A percentile compares a stretch with the other conserved stretches of the same genome.
phyloP scores from a whole-genome alignment of 768 basidiomycete genomes.

The Auriscalpium orientale region DNA sequence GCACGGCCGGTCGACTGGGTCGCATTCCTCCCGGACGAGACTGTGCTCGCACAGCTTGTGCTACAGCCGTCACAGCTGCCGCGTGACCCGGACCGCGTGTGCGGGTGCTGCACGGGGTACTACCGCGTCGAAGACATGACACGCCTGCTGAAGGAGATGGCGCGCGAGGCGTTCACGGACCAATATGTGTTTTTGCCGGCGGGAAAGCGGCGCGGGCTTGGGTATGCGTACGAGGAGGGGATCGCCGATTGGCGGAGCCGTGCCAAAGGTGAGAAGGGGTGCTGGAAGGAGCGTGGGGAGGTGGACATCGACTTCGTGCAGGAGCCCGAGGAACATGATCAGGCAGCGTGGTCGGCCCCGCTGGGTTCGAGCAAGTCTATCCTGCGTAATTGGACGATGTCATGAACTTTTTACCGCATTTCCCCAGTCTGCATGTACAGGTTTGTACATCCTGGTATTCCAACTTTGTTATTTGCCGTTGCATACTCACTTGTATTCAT shows the following conservation, averaged over 20 bases:
- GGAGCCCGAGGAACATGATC: neutral
- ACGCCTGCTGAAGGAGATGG: constrained; percentile 12
- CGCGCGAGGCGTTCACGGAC: neutral
- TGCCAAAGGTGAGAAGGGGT: neutral
- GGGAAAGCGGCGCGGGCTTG: neutral
- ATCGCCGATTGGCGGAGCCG: neutral
- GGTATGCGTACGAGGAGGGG: constrained; percentile 8
- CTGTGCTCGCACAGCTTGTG: constrained; percentile 3
- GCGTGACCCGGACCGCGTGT: constrained; percentile 6
- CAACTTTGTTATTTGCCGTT: too few relatives aligned
- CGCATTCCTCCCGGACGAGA: constrained; percentile 1
- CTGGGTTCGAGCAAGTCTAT: neutral
- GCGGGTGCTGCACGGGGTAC: constrained; percentile 15
- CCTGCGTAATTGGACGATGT: neutral
- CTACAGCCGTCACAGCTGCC: constrained; percentile 10
- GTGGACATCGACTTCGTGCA: neutral
- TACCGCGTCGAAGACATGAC: constrained; percentile 12
- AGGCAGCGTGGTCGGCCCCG: neutral
- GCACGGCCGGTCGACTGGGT: constrained; percentile 11
- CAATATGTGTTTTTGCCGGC: constrained; percentile 12
- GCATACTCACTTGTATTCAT: too few relatives aligned
- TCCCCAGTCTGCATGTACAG: too few relatives aligned
- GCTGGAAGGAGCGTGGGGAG: neutral
- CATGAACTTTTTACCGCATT: neutral
- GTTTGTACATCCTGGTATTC: too few relatives aligned